Evolutionary conservation across 1,284 basidiomycete genomes (phyloP), one percentile per base, ranked within the genome.

Genomic region (Sanghuangporus baumii): DNA sequence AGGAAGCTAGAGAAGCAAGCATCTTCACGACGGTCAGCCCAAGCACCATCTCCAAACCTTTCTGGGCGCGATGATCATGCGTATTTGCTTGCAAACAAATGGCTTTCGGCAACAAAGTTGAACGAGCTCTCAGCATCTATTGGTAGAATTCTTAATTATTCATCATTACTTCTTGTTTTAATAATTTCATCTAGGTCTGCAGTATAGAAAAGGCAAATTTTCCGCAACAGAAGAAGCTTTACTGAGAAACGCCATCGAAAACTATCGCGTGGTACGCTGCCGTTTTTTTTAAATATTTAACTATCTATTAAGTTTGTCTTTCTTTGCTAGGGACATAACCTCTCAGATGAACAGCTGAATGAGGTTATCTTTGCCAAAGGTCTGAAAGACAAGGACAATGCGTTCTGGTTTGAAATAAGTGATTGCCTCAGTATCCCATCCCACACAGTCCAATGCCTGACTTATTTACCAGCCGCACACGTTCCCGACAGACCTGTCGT

Each of bases 161-260:
- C 20, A 62, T 41, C 34, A 18, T 62, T 34, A 59, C 36, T 55
- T 64, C 37, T 4, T 43, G 61, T 38, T 23, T 64, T 65, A 40
- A 59, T 56, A 16, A 71, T 58, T 36, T 34, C 31, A 46, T 41
- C 59, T 58, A 93, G 91, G 90, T 36, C 79, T 93, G 18, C 80
- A 89, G 3, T 93, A 89, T 72, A 92, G 89, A 73, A 91, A 91
- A 71, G 91, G 91, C 18, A 91, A 90, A 70, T 94, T 93, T 69
- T 89, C 88, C 16, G 81, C 83, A 1, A 84, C 84, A 50, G 91
- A 94, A 70, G 87, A 87, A 65, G 79, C 83, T 23, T 83, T 85
- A 65, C 72, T 93, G 1, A 80, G 76, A 65, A 72, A 73, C 16
- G 88, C 88, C 6, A 83, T 94, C 38, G 83, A 87, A 63, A 72